phyloP scores from a whole-genome alignment of 495 filamentous ascomycete genomes.

The Filosporella fistucella region DNA sequence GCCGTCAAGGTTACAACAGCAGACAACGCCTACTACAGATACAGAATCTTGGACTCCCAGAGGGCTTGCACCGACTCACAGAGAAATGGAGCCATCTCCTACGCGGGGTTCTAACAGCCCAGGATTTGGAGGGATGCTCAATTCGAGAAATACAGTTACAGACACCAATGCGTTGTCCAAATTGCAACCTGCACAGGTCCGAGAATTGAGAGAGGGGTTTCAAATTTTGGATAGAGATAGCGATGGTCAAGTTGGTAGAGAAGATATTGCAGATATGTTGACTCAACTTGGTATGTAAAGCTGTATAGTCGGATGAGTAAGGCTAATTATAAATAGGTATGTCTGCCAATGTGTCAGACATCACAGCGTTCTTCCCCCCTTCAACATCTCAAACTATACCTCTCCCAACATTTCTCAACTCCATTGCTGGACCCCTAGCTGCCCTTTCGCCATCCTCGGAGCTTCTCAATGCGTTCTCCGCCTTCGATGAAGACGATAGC shows the following conservation, averaged over 20 bases:
- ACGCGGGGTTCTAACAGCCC: conserved; percentile 35
- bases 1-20: conserved; percentile 33
- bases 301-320: not conserved
- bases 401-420: conserved; percentile 78
- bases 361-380: conserved; percentile 74
- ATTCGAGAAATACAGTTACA: conserved; percentile 12
- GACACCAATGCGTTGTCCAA: conserved; percentile 54
- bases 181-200: conserved; percentile 61
- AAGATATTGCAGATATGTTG: conserved; percentile 78
- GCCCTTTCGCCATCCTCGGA: conserved; percentile 70
- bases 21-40: conserved; percentile 25
- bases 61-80: conserved; percentile 17
- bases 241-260: conserved; percentile 67
- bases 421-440: conserved; percentile 65
- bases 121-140: conserved; percentile 27
- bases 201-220: conserved; percentile 79
- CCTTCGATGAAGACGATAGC: conserved; percentile 93
- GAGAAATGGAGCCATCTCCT: conserved; percentile 32
- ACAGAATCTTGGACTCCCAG: conserved; percentile 28
- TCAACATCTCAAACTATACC: conserved; percentile 63
- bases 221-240: conserved; percentile 80
- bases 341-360: conserved; percentile 47
- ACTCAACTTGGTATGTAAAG: conserved; percentile 60
- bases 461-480: conserved; percentile 79
- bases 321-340: conserved; percentile 30